These are phyloP conservation scores for Paraphaeosphaeria sporulosa DNA, from an alignment of 2,329 filamentous ascomycete species.

Conservation along the genomic window DNA sequence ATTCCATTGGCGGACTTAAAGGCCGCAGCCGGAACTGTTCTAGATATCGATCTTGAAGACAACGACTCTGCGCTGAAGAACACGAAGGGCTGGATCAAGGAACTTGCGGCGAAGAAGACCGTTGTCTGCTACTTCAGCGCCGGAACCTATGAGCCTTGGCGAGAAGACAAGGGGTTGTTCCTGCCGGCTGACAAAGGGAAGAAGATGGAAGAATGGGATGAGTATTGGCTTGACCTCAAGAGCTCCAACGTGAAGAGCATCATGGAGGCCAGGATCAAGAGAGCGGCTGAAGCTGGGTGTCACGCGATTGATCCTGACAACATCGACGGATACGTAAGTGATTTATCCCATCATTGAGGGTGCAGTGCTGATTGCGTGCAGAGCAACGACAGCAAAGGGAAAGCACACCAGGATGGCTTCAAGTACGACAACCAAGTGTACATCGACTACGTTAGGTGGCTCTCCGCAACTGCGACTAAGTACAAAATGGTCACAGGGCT, in stretches of 20 bases:
- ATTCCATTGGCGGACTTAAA: background rate
- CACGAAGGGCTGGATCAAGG: constrained; percentile 5
- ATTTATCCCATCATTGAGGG: background rate
- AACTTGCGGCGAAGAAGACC: constrained; percentile 4
- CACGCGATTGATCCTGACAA: constrained; percentile 75
- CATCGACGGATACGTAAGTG: constrained; percentile 67
- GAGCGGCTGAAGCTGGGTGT: constrained; percentile 68
- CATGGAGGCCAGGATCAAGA: constrained; percentile 66
- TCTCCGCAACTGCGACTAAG: constrained; percentile 58
- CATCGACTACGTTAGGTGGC: constrained; percentile 66
- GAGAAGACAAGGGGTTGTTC: constrained; percentile 56
- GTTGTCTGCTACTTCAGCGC: constrained; percentile 73
- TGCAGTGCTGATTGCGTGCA: background rate
- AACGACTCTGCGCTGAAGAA: background rate
- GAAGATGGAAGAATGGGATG: constrained; percentile 69
- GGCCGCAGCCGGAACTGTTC: background rate
- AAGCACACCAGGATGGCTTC: constrained; percentile 63
- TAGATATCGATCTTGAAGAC: constrained; percentile 7
- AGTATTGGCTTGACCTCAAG: constrained; percentile 70
- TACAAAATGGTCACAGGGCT: constrained; percentile 67
- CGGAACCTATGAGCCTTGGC: constrained; percentile 70
- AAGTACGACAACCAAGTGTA: constrained; percentile 63
- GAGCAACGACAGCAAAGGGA: constrained; percentile 15
- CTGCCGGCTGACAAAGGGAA: constrained; percentile 52
- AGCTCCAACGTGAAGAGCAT: constrained; percentile 66